phyloP scores from a whole-genome alignment of 352 stramenopile genomes.

The Phytophthora tentaculata region DNA sequence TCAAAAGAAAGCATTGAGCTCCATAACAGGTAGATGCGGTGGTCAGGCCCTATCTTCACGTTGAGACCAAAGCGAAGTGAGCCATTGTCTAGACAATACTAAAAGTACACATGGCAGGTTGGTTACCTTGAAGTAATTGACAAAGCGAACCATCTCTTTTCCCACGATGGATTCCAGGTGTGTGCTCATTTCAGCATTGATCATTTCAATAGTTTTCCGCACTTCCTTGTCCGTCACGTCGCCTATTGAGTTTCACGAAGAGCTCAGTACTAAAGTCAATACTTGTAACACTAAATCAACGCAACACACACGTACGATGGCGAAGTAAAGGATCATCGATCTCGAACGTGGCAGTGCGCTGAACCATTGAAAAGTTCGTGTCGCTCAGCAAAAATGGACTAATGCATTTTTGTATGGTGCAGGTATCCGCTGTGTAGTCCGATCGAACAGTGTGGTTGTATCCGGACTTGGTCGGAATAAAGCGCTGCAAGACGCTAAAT shows the following conservation, averaged over 20 bases:
- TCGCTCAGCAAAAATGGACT: slow-evolving; percentile 60
- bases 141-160: slow-evolving; percentile 60
- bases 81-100: background rate
- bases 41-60: slow-evolving; percentile 55
- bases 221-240: slow-evolving; percentile 59
- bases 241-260: slow-evolving; percentile 31
- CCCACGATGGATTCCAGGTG: slow-evolving; percentile 71
- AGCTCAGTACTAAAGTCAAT: slow-evolving; percentile 3
- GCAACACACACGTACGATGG: slow-evolving; percentile 37
- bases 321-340: slow-evolving; percentile 47
- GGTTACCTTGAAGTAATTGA: slow-evolving; percentile 75
- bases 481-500: slow-evolving; percentile 69
- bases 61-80: slow-evolving; percentile 10
- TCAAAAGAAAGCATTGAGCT: slow-evolving; percentile 76
- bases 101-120: background rate
- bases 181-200: slow-evolving; percentile 59
- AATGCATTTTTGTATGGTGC: slow-evolving; percentile 66
- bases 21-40: slow-evolving; percentile 78
- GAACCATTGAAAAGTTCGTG: slow-evolving; percentile 32
- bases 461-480: slow-evolving; percentile 68
- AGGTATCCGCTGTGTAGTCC: slow-evolving; percentile 69
- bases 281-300: background rate
- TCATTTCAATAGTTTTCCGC: slow-evolving; percentile 52
- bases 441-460: slow-evolving; percentile 77
- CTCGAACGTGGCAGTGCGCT: slow-evolving; percentile 75